Base-by-base conservation (phyloP, 768 basidiomycete genomes). In the Scleroderma citrinum region DNA sequence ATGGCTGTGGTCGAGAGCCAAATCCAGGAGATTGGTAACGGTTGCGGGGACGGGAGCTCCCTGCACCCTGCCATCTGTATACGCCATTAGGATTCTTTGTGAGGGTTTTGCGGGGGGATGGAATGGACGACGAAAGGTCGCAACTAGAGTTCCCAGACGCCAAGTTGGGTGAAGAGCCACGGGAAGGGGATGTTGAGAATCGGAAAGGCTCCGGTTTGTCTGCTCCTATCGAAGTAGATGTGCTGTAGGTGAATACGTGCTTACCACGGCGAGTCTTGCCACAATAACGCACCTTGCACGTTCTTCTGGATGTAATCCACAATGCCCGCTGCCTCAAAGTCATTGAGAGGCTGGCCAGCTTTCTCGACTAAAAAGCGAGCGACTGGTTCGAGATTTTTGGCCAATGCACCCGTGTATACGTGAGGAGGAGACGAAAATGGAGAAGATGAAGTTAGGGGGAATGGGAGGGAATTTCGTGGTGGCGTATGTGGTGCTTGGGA, bases 11-110 rank as follows among this genome's bases (percentile, higher is more conserved):
- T 12, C 79, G 71, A 19, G 81, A 71, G 4, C 82, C 79, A 59
- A 90, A 88, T 4, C 81, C 83, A 40, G 87, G 85, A 8, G 86
- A 87, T 45, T 78, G 76, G 60, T 81, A 86, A 37, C 85, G 81
- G 62, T 86, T 88, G 41, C 77, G 77, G 17, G 73, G 69, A 56
- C 76, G 81, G 12, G 87, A 80, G 56, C 84, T 87, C 37, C 87
- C 86, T 29, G 72, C 83, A n/a, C 87, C 88, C 55, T 82, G 76
- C 83, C 83, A 88, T 42, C 75, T 74, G 64, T 85, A 85, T 30
- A 69, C 59, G 19, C 87, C 87, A 59, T 90, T 91, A 0, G 87
- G 87, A 57, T 91, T 91, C 60, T 70, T 78, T 19, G 74, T 61
- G 7, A 90, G 68, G 10, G 75, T 81, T 59, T 76, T 81, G 16